Conservation (phyloP, 352 stramenopile species). For the Thraustochytrium sp. region DNA sequence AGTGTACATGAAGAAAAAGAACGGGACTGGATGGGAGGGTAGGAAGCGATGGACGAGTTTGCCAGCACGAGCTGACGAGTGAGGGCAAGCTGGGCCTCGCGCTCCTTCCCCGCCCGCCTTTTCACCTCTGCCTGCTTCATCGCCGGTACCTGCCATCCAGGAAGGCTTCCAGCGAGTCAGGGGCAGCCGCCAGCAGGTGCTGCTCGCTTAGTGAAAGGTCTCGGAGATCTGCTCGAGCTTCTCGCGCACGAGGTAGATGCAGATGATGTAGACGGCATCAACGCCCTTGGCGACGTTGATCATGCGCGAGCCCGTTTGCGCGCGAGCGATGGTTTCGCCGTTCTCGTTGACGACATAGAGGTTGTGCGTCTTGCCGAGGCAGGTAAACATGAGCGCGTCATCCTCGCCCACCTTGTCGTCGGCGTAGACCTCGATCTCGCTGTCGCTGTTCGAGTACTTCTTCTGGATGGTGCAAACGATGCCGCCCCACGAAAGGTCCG, state of each 20-base stretch:
- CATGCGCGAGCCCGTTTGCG: neutral
- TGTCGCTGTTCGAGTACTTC: conserved; percentile 10
- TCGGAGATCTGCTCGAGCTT: neutral
- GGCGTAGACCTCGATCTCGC: neutral
- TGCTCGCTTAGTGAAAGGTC: neutral
- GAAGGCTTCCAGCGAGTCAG: too few relatives aligned
- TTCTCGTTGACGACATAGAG: neutral
- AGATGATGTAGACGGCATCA: conserved; percentile 1
- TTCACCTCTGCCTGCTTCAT: too few relatives aligned
- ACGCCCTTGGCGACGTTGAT: neutral
- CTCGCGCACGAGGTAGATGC: neutral
- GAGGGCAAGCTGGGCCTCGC: too few relatives aligned
- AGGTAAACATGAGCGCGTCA: neutral
- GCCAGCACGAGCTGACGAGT: too few relatives aligned
- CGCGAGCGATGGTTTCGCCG: neutral
- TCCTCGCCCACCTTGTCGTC: neutral
- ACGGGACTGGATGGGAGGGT: too few relatives aligned
- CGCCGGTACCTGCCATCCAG: too few relatives aligned
- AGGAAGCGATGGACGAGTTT: too few relatives aligned
- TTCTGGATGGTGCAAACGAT: neutral
- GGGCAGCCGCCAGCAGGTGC: too few relatives aligned
- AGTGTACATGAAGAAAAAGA: too few relatives aligned
- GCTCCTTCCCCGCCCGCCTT: too few relatives aligned
- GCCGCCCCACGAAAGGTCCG: neutral
- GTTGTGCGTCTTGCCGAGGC: conserved; percentile 10